Percentiles rank a stretch among this genome's conserved stretches.
Conservation (phyloP, 2,329 filamentous ascomycete species). For the Pestalotiopsis sp. region DNA sequence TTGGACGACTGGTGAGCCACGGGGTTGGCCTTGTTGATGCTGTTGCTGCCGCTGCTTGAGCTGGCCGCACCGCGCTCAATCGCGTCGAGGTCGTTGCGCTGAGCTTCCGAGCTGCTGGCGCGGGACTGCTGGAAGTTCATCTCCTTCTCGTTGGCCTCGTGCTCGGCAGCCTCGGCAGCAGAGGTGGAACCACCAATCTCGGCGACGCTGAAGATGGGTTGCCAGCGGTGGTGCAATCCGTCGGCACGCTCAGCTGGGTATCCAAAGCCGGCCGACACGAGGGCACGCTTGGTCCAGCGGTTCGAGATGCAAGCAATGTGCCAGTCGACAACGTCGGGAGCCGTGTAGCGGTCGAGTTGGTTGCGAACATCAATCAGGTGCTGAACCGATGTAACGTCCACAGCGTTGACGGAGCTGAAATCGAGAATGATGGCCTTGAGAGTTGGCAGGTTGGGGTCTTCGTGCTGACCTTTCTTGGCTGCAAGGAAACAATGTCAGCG, state of each 20-base stretch:
- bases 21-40: slow-evolving; percentile 21
- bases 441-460: slow-evolving; percentile 59
- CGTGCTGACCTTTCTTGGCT: slow-evolving; percentile 50
- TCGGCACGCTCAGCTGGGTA: slow-evolving; percentile 65
- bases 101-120: slow-evolving; percentile 7
- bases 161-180: slow-evolving; percentile 70
- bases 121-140: slow-evolving; percentile 18
- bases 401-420: slow-evolving; percentile 90
- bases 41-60: slow-evolving; percentile 26
- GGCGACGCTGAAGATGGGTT: slow-evolving; percentile 92
- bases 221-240: slow-evolving; percentile 71
- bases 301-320: slow-evolving; percentile 94
- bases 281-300: slow-evolving; percentile 90
- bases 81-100: slow-evolving; percentile 24
- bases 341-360: slow-evolving; percentile 83
- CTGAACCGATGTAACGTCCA: slow-evolving; percentile 91
- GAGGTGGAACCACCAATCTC: slow-evolving; percentile 76
- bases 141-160: slow-evolving; percentile 58
- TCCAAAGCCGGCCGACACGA: slow-evolving; percentile 86
- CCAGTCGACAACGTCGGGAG: slow-evolving; percentile 87
- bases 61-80: slow-evolving; percentile 22
- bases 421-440: slow-evolving; percentile 92
- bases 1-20: slow-evolving; percentile 36
- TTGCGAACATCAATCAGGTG: slow-evolving; percentile 93
- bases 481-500: neutral